Evolutionary conservation across 169 alveolate species (phyloP), one percentile per base, ranked within the genome.

Genomic region (Pseudocohnilembus persalinus): DNA sequence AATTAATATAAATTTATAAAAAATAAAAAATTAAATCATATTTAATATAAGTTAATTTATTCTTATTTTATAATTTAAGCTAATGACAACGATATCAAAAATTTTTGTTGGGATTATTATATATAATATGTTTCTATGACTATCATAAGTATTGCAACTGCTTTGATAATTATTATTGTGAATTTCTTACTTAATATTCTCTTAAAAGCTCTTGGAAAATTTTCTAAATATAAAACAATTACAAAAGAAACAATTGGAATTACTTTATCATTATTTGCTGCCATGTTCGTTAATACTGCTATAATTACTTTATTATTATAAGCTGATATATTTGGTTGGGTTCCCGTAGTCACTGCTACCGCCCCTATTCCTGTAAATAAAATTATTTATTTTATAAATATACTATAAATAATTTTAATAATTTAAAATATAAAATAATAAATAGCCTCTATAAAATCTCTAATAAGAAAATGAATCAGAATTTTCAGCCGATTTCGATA

Each of bases 281-380:
- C 87, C 0, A 63, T 81, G 34, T 86, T 86, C 49, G 80, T 86
- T 16, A 86, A 86, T 82, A 86, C 90, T 28, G 90, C 90, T 24
- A 28, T 86, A 20, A 86, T 86, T 63, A 81, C 90, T 0, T 75
- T 81, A 30, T n/a, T 86, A 28, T 74, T 86, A 63, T 73, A 82
- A 49, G 68, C 68, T 49, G 68, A 49, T 11, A 49, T 49, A 49
- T 49, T 49, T 49, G 68, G 68, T 20, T 49, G 68, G 68, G 20
- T 20, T 49, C 68, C 68, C 4, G 68, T 20, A 11, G 20, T 49
- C 20, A 11, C 68, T 11, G 4, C 20, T 4, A 49, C 68, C 4
- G 68, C 68, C 68, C 68, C 68, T 20, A 49, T 49, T 49, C 68
- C 68, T 11, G 68, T 49, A 49, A 49, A 11, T 11, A 49, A 11